Percentiles rank a stretch among this genome's conserved stretches.
phyloP scores from a whole-genome alignment of 2,329 filamentous ascomycete species.

The Nemania serpens region DNA sequence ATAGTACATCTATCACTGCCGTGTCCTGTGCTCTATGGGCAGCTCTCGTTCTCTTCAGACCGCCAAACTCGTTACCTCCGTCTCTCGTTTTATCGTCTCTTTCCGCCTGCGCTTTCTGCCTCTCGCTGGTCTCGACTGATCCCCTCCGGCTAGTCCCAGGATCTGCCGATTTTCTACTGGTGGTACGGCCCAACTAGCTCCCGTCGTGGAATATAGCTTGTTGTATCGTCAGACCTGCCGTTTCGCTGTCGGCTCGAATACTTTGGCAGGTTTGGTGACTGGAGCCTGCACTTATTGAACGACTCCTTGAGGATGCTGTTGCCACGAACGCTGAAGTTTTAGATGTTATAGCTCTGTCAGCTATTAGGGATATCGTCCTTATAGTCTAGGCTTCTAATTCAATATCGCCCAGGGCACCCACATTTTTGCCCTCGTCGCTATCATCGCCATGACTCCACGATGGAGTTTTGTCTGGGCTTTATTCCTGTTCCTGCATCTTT shows the following conservation, averaged over 20 bases:
- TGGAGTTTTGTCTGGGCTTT: constrained; percentile 45
- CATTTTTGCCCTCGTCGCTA: background rate
- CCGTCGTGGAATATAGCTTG: constrained; percentile 4
- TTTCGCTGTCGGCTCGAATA: background rate
- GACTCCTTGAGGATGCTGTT: constrained; percentile 28
- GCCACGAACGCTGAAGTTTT: constrained; percentile 20
- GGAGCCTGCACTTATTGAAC: constrained; percentile 16
- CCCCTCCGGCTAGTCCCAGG: constrained; percentile 9
- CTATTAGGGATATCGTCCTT: constrained; percentile 23
- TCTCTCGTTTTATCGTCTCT: constrained; percentile 15
- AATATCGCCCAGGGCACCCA: background rate
- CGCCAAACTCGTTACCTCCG: constrained; percentile 11
- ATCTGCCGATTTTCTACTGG: background rate
- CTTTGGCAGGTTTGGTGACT: constrained; percentile 3
- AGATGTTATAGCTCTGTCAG: constrained; percentile 18
- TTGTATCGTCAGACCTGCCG: background rate
- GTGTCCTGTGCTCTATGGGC: constrained; percentile 14
- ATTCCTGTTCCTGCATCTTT: constrained; percentile 46
- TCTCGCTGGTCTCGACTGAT: constrained; percentile 12
- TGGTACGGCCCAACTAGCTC: background rate
- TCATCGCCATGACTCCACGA: constrained; percentile 42
- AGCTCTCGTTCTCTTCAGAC: constrained; percentile 14
- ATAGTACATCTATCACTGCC: constrained; percentile 22
- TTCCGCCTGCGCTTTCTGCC: constrained; percentile 11
- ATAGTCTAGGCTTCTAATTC: background rate